Base-by-base conservation (phyloP, 768 basidiomycete species). In the Termitomyces sp. region DNA sequence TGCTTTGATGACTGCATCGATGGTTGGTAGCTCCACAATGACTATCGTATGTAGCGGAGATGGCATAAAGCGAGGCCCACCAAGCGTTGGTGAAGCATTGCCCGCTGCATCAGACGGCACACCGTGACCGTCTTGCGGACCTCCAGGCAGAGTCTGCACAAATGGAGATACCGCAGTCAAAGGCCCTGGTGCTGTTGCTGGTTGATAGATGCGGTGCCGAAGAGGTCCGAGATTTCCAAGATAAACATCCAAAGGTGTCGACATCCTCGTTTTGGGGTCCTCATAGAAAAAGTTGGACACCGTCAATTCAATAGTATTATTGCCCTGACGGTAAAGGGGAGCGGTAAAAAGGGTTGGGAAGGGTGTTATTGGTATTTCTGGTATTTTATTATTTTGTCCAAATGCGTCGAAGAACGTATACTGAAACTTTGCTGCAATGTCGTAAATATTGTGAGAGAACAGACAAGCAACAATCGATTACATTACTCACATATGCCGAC, bases 321-420 rank as follows among this genome's bases (percentile, higher is more conserved):
- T 82, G 40, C 80, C 72, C 23, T 84, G 84, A 35, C 86, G 83
- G 69, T 91, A 92, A 43, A 78, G 75, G 2, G 94, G 95, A 7
- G 89, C 78, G 9, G 87, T 88, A 68, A 93, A 89, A 16, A 95
- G 73, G 5, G 89, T 91, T 0, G 95, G 95, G 72, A 95, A 91
- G 1, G 95, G 93, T 0, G 94, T 94, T 62, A 97, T 90, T 23
- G 91, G 86, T 65, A 84, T 75, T 58, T 86, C 84, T 48, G 92
- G 89, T 66, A 90, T 85, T 50, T 76, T 83, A 66, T 80, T 87
- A 66, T 86, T 91, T 63, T 90, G 84, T 14, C 89, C 89, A 69
- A 90, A 87, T 5, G 90, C 90, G 65, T 95, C 91, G 68, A 95
- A 95, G 70, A 96, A 96, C 17, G 92, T 93, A 69, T 95, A 95